These are phyloP conservation scores for Vitis riparia DNA, from an alignment of 164 flowering plant genomes.

Conservation along the genomic window DNA sequence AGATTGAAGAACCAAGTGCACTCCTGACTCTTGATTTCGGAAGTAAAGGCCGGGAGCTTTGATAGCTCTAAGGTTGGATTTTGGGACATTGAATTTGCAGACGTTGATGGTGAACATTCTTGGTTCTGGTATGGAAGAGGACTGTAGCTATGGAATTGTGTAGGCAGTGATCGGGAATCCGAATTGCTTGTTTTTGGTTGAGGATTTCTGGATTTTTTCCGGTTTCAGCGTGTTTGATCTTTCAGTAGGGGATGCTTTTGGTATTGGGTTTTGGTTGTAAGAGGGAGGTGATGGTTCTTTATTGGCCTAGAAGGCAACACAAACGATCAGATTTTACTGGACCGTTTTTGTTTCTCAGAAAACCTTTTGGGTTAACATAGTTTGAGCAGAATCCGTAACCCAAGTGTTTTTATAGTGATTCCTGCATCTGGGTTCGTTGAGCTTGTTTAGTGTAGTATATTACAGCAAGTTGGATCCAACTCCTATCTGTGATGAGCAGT, in stretches of 20 bases:
- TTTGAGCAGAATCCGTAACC: not conserved
- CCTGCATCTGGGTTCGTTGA: constrained; percentile 7
- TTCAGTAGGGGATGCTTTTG: constrained; percentile 27
- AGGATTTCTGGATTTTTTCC: constrained; percentile 8
- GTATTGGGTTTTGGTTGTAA: constrained; percentile 14
- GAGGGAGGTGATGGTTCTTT: constrained; percentile 32
- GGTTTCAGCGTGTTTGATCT: constrained; percentile 9
- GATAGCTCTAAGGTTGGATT: constrained; percentile 20
- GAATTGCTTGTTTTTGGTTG: not conserved
- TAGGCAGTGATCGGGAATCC: constrained; percentile 5
- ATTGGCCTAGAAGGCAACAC: constrained; percentile 19
- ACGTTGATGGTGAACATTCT: constrained; percentile 12
- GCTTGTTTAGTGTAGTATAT: constrained; percentile 5
- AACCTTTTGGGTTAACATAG: constrained; percentile 42
- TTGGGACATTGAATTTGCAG: not conserved
- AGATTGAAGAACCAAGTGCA: constrained; percentile 7
- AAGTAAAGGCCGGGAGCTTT: constrained; percentile 24
- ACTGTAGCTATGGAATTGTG: constrained; percentile 32
- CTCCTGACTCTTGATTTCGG: constrained; percentile 12
- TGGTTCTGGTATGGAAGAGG: constrained; percentile 56
- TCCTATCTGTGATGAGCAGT: not conserved
- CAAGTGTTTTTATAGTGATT: not conserved
- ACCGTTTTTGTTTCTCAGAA: constrained; percentile 25
- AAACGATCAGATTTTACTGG: constrained; percentile 25
- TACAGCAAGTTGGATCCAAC: too few species aligned